Percentiles rank a stretch among this genome's conserved stretches.
Evolutionary conservation across 306 rosid genomes (phyloP).

Genomic region (Cucumis melo): DNA sequence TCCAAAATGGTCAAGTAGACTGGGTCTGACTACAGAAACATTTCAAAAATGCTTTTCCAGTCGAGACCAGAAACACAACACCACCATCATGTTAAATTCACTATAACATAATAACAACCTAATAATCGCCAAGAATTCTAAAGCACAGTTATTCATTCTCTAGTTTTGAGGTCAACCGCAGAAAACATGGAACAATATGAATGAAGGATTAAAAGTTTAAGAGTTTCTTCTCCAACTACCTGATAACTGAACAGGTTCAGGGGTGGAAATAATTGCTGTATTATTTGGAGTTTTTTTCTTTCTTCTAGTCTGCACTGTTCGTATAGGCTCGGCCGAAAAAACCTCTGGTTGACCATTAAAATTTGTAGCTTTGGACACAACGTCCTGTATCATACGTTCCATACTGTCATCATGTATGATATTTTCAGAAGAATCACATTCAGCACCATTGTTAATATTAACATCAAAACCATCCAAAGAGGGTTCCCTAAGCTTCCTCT

Average conservation of each 20-base stretch:
- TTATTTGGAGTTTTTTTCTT: constrained; percentile 3
- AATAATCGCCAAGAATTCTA: background rate
- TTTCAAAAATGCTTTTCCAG: background rate
- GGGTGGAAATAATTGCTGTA: background rate
- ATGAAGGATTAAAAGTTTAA: background rate
- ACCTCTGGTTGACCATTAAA: constrained; percentile 2
- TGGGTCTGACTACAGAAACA: background rate
- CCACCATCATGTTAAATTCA: background rate
- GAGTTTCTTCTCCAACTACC: background rate
- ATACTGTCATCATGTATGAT: background rate
- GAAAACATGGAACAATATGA: background rate
- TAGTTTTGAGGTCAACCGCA: background rate
- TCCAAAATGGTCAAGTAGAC: background rate
- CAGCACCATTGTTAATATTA: constrained; percentile 18
- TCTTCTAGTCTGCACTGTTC: constrained; percentile 17
- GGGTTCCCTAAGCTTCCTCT: constrained; percentile 12
- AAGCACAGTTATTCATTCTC: background rate
- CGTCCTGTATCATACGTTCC: constrained; percentile 9
- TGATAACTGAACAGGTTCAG: background rate
- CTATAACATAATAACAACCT: background rate
- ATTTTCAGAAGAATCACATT: constrained; percentile 17
- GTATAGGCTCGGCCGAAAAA: background rate
- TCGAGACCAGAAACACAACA: background rate
- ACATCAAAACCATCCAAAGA: constrained; percentile 17
- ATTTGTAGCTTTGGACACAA: constrained; percentile 12